Evolutionary conservation across 2,329 filamentous ascomycete genomes (phyloP).

Genomic region (Delphinella strobiligena): DNA sequence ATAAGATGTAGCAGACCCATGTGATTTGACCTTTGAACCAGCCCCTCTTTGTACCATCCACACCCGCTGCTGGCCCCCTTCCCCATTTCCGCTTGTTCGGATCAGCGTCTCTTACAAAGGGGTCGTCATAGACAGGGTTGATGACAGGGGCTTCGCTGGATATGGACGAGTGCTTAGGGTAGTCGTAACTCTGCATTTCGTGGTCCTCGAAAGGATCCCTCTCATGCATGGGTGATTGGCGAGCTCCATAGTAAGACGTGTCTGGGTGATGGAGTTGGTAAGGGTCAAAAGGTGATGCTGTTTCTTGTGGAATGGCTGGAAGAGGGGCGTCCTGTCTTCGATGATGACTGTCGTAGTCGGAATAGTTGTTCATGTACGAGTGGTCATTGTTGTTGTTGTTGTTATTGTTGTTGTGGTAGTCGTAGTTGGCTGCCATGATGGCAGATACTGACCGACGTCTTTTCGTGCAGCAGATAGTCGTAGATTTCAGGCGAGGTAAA

Average conservation of each 20-base stretch:
- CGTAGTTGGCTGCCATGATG: slow-evolving; percentile 43
- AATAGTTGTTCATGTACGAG: slow-evolving; percentile 2
- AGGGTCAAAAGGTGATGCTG: slow-evolving; percentile 11
- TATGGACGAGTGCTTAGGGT: slow-evolving; percentile 24
- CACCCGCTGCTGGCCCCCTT: slow-evolving; percentile 9
- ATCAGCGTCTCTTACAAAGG: slow-evolving; percentile 24
- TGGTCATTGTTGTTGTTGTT: slow-evolving; percentile 25
- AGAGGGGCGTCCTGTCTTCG: slow-evolving; percentile 31
- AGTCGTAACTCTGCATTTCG: slow-evolving; percentile 25
- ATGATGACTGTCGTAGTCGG: slow-evolving; percentile 26
- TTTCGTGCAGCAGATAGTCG: no score
- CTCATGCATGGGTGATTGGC: slow-evolving; percentile 21
- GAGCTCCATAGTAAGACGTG: neutral
- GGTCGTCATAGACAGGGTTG: slow-evolving; percentile 26
- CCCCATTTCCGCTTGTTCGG: slow-evolving; percentile 12
- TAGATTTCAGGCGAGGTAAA: no score
- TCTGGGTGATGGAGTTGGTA: slow-evolving; percentile 11
- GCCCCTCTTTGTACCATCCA: slow-evolving; percentile 14
- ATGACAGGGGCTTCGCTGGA: slow-evolving; percentile 26
- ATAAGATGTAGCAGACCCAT: slow-evolving; percentile 73
- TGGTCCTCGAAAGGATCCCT: slow-evolving; percentile 36
- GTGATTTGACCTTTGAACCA: slow-evolving; percentile 51
- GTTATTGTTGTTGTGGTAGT: slow-evolving; percentile 43
- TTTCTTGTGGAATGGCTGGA: slow-evolving; percentile 13
- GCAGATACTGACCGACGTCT: no score